Base-by-base conservation (phyloP, 2,329 filamentous ascomycete species). In the Xylogone sp. region DNA sequence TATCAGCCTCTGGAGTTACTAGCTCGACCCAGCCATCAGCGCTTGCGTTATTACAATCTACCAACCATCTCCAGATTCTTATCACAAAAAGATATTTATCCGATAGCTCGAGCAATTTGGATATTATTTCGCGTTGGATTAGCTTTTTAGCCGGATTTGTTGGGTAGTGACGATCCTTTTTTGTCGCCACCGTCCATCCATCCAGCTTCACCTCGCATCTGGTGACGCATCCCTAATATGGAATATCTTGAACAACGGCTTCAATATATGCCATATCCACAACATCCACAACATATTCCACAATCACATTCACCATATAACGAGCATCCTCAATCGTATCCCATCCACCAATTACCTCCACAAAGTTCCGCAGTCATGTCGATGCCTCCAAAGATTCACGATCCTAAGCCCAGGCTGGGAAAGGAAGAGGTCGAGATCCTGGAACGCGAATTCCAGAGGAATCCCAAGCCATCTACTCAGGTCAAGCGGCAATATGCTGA, bases 401-500 rank as follows among this genome's bases (percentile, higher is more conserved):
- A 78, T 57, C 73, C 77, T 12, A 80, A 79, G 61, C 75, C 77
- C 21, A 70, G 77, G 27, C 68, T 83, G 24, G 78, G 78, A 50
- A 82, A 82, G 63, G 78, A 81, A 47, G 79, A 82, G 63, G 79
- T 82, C 8, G 78, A 81, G 55, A 64, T 79, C 45, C 69, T 85
- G 24, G 82, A 86, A 61, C 72, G 74, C 29, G 80, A 84, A 62
- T 86, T 85, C 58, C 74, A 78, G 54, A 81, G 81, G 64, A 85
- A 85, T 63, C 78, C 79, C 56, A 86, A 86, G 67, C 82, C 82
- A 9, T 82, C 78, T 48, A 84, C 80, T 65, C 81, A 75, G 52
- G 74, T 75, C 27, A 86, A 86, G 66, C 81, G 81, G 56, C 74
- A 77, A 48, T 73, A 84, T 46, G 82, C 82, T 3, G 80, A 84